These are phyloP conservation scores for Metarhizium brunneum DNA, from an alignment of 2,329 filamentous ascomycete genomes.

Conservation along the genomic window DNA sequence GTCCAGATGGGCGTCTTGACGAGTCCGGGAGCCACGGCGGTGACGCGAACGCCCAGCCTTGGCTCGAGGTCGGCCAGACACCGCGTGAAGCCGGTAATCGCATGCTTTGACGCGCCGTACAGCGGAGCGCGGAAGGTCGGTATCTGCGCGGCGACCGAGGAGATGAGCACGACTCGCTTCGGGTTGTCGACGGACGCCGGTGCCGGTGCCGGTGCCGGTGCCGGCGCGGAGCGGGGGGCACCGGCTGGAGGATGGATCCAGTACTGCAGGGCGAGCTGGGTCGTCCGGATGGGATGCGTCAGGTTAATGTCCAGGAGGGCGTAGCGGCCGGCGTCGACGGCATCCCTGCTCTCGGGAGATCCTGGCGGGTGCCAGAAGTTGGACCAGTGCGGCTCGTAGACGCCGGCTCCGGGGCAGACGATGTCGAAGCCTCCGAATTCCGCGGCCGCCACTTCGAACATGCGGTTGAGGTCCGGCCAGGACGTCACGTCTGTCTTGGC, in stretches of 20 bases:
- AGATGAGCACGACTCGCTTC: constrained; percentile 28
- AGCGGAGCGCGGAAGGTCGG: constrained; percentile 25
- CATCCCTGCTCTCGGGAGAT: constrained; percentile 22
- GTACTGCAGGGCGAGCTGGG: constrained; percentile 29
- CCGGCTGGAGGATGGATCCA: constrained; percentile 22
- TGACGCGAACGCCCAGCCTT: constrained; percentile 26
- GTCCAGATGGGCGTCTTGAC: constrained; percentile 36
- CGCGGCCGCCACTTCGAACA: constrained; percentile 23
- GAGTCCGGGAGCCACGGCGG: constrained; percentile 33
- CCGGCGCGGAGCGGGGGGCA: not conserved
- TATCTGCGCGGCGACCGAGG: constrained; percentile 26
- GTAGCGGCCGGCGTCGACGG: constrained; percentile 19
- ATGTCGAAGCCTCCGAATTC: constrained; percentile 32
- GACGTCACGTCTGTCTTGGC: constrained; percentile 34
- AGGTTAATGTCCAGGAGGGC: constrained; percentile 30
- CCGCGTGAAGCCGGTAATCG: constrained; percentile 29
- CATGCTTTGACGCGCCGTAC: constrained; percentile 30
- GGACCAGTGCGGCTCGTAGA: constrained; percentile 35
- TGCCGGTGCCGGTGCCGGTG: too few species aligned
- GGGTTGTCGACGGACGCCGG: constrained; percentile 15
- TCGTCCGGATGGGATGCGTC: constrained; percentile 30
- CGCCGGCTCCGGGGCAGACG: constrained; percentile 35
- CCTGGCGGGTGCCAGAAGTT: constrained; percentile 34
- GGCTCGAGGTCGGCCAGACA: constrained; percentile 27
- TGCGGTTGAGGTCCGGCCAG: constrained; percentile 26